Evolutionary conservation across 2,329 filamentous ascomycete species (phyloP).

Genomic region (Hymenoscyphus repandus): DNA sequence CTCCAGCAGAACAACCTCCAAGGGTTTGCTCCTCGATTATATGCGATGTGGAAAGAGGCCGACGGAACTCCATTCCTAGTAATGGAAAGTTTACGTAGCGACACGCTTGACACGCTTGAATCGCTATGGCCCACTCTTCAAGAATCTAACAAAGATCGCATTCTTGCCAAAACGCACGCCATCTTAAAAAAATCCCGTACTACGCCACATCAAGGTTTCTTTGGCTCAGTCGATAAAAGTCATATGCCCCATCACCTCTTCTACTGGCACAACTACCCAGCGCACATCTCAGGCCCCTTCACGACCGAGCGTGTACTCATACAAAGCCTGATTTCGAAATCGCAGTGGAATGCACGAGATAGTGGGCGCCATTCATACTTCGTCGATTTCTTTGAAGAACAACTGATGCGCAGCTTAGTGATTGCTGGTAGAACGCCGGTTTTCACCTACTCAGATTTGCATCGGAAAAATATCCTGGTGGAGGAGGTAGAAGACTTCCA

Average conservation of each 20-base stretch:
- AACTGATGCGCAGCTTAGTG: slow-evolving; percentile 4
- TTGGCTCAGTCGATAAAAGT: slow-evolving; percentile 9
- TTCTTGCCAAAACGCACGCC: slow-evolving; percentile 3
- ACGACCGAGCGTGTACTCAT: background rate
- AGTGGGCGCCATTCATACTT: slow-evolving; percentile 10
- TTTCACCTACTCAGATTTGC: slow-evolving; percentile 17
- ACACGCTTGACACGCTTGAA: slow-evolving; percentile 11
- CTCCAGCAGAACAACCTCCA: slow-evolving; percentile 6
- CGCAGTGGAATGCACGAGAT: slow-evolving; percentile 6
- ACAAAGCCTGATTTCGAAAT: slow-evolving; percentile 10
- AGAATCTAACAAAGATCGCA: slow-evolving; percentile 3
- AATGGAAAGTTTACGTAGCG: slow-evolving; percentile 7
- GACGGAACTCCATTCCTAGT: slow-evolving; percentile 11
- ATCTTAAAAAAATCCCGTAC: slow-evolving; percentile 4
- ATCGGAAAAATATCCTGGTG: slow-evolving; percentile 18
- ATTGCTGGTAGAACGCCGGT: slow-evolving; percentile 5
- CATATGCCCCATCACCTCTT: slow-evolving; percentile 14
- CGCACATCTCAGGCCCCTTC: slow-evolving; percentile 12
- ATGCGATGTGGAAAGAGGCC: slow-evolving; percentile 14
- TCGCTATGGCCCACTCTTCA: slow-evolving; percentile 10
- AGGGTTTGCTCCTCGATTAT: slow-evolving; percentile 10
- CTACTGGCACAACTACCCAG: slow-evolving; percentile 10
- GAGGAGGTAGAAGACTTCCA: slow-evolving; percentile 2
- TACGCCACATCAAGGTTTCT: slow-evolving; percentile 7
- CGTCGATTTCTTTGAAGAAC: slow-evolving; percentile 11